Evolutionary conservation across 208 protist species (phyloP), one percentile per base, ranked within the genome.

Genomic region (Phytomonas sp.): DNA sequence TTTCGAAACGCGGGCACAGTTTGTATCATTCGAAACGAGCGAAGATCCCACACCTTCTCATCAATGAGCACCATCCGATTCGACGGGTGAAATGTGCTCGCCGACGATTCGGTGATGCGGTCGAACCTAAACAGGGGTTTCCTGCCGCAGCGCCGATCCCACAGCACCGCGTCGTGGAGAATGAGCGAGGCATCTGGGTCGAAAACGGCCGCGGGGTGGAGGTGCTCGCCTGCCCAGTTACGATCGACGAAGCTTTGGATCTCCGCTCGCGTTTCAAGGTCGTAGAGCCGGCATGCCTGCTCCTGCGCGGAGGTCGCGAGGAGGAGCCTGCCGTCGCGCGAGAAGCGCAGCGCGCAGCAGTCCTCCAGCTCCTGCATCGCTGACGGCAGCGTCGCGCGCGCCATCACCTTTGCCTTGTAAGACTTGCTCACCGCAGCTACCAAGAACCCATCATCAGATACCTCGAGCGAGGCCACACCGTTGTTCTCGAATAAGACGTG

Each of bases 11-110:
- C 67, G 9, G 85, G 82, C 32, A 92, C 79, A 4, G 88, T 94
- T 34, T 88, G 78, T 30, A 94, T 63, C 67, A 96, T 92, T 31
- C 80, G 74, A 67, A 81, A 78, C 8, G 80, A 87, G 13, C 91
- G 84, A 71, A 96, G 77, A 71, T 96, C 91, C 88, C 91, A 96
- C 36, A 96, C 81, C 62, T 84, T 83, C 62, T 96, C 85, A 67
- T 96, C 91, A 53, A 96, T 87, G 34, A 96, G 76, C 34, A 94
- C 85, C 62, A 90, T 75, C 53, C 73, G 79, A 51, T 88, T 80
- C 23, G 63, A 82, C 28, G 91, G 91, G 72, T 96, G 91, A 74
- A 93, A 96, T 32, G 67, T 68, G 65, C 83, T 91, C 53, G 83
- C 82, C 72, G 92, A 92, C 0, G 84, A 88, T 66, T 92, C 83